Conservation (phyloP, 2,329 filamentous ascomycete genomes). For the Dryadomyces quercus-mongolicae region DNA sequence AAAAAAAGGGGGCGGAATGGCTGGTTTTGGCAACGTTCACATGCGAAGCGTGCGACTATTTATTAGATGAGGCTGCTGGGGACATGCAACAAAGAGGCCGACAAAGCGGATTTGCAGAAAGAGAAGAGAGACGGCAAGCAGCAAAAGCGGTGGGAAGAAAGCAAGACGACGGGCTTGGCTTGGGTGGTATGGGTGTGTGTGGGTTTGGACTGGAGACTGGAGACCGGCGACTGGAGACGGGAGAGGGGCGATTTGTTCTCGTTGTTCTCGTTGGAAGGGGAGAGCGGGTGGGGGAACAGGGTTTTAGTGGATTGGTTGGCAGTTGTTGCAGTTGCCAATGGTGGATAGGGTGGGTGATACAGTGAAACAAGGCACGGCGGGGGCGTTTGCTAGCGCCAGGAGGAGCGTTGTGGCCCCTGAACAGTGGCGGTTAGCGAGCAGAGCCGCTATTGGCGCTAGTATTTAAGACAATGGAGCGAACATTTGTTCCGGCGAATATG, state of each 20-base stretch:
- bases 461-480: too few relatives aligned
- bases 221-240: too few relatives aligned
- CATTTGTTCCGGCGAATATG: too few relatives aligned
- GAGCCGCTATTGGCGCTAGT: neutral
- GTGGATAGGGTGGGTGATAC: neutral
- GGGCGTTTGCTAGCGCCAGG: neutral
- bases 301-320: neutral
- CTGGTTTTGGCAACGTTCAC: neutral
- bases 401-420: neutral
- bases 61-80: neutral
- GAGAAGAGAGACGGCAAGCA: neutral
- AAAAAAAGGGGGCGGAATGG: neutral
- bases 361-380: slow-evolving; percentile 1
- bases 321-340: neutral
- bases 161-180: neutral
- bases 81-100: neutral
- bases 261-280: neutral
- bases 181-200: neutral
- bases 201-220: neutral
- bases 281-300: neutral
- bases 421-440: neutral
- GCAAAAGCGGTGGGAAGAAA: slow-evolving; percentile 2
- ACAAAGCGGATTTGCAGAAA: neutral
- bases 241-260: neutral
- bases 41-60: neutral